A percentile compares a stretch with the other conserved stretches of the same genome.
These are phyloP conservation scores for Lepidopterella palustris DNA, from an alignment of 495 filamentous ascomycete genomes.

Conservation along the genomic window DNA sequence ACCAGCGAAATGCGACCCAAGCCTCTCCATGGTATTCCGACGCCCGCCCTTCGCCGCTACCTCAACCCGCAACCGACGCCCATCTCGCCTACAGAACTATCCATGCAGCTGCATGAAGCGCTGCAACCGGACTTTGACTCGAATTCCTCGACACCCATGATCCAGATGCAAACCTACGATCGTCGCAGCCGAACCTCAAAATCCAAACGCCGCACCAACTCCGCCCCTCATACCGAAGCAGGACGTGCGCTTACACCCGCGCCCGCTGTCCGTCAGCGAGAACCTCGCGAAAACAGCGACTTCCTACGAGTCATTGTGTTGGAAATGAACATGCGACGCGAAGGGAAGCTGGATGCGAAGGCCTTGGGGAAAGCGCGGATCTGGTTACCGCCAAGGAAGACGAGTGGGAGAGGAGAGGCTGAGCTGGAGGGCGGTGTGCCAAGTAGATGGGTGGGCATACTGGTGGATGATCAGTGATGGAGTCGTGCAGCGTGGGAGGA, in stretches of 20 bases:
- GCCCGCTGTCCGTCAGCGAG: constrained; percentile 64
- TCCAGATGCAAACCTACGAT: constrained; percentile 38
- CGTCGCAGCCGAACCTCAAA: constrained; percentile 18
- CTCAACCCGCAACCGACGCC: constrained; percentile 66
- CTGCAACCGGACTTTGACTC: constrained; percentile 8
- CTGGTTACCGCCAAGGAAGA: constrained; percentile 74
- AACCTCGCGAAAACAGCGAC: constrained; percentile 86
- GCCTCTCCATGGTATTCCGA: constrained; percentile 66
- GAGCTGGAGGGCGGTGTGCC: constrained; percentile 13
- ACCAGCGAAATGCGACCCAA: constrained; percentile 84
- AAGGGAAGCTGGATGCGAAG: constrained; percentile 81
- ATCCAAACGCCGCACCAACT: constrained; percentile 7
- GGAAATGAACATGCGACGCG: constrained; percentile 94
- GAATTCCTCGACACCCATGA: constrained; percentile 28
- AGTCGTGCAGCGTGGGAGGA: not conserved
- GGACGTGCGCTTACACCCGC: constrained; percentile 17
- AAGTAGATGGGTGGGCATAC: constrained; percentile 16
- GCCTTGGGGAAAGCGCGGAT: constrained; percentile 75
- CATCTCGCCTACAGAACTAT: constrained; percentile 57
- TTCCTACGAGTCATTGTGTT: constrained; percentile 91
- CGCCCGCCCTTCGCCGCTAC: constrained; percentile 83
- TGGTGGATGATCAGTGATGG: constrained; percentile 6
- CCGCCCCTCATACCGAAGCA: constrained; percentile 31
- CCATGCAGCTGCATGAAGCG: constrained; percentile 45
- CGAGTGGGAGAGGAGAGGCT: not conserved